A percentile compares a stretch with the other conserved stretches of the same genome.
Evolutionary conservation across 2,329 filamentous ascomycete species (phyloP).

Genomic region (Penicillium sp.): DNA sequence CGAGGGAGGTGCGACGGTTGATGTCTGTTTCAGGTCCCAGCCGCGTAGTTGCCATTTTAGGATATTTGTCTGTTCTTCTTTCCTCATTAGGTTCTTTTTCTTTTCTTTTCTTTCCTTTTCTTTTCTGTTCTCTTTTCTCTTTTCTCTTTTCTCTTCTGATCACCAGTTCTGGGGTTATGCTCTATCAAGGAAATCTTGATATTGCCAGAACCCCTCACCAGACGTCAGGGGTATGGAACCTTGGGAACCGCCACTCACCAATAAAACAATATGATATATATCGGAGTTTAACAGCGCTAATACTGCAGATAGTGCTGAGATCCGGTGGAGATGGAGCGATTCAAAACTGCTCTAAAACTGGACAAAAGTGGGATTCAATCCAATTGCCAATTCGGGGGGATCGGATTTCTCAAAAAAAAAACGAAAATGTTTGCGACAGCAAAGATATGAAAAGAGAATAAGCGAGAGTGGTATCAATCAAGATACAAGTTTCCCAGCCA

Average conservation of each 20-base stretch:
- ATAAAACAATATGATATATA: not conserved
- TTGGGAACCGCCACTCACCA: not conserved
- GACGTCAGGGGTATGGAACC: constrained; percentile 3
- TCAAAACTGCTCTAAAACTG: constrained; percentile 2
- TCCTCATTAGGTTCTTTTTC: constrained; percentile 12
- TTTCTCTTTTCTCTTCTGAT: not conserved
- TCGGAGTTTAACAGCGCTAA: constrained; percentile 1
- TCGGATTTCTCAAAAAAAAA: not conserved
- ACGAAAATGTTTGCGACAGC: constrained; percentile 10
- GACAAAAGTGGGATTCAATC: not conserved
- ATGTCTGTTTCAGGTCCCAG: constrained; percentile 5
- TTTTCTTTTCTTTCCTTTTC: not conserved
- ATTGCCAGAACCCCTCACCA: not conserved
- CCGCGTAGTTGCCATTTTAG: constrained; percentile 32
- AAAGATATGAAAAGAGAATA: constrained; percentile 2
- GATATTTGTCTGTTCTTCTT: constrained; percentile 7
- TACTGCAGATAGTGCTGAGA: not conserved
- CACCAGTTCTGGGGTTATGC: not conserved
- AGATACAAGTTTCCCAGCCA: constrained; percentile 34
- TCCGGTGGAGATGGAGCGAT: constrained; percentile 3
- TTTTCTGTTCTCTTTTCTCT: not conserved
- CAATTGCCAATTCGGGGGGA: not conserved
- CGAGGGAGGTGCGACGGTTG: constrained; percentile 52
- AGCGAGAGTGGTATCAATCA: constrained; percentile 21
- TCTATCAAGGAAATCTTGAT: not conserved